Conservation (phyloP, 192 early-diverging fungal species). For the Coemansia javaensis region DNA sequence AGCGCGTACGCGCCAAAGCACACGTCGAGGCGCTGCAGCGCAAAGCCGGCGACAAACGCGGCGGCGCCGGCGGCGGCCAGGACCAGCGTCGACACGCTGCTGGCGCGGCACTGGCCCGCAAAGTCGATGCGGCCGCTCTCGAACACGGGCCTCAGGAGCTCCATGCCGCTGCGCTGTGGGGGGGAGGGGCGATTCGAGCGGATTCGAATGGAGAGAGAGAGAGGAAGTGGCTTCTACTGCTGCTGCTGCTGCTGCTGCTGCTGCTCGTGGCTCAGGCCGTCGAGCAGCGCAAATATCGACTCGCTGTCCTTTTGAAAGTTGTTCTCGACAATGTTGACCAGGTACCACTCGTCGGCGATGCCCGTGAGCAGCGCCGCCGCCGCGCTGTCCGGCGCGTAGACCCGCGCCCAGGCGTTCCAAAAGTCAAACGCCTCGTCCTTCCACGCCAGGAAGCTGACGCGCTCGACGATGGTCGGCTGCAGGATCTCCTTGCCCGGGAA, state of each 20-base stretch:
- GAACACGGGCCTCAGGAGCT: constrained; percentile 29
- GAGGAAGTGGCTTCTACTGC: too few relatives aligned
- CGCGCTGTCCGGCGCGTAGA: constrained; percentile 60
- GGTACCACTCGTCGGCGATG: constrained; percentile 73
- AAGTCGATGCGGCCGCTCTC: constrained; percentile 50
- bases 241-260: not conserved
- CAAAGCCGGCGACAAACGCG: constrained; percentile 20
- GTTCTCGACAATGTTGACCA: constrained; percentile 94
- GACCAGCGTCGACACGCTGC: constrained; percentile 20
- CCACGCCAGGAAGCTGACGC: constrained; percentile 86
- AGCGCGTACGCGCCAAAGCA: constrained; percentile 30
- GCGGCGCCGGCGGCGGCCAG: constrained; percentile 14
- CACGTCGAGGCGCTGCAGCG: constrained; percentile 17
- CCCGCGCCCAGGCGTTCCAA: constrained; percentile 80
- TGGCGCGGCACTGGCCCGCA: constrained; percentile 35
- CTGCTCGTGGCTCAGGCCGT: constrained; percentile 17
- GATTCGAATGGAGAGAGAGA: not conserved
- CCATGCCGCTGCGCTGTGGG: constrained; percentile 6
- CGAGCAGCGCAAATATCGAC: constrained; percentile 44
- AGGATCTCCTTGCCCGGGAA: constrained; percentile 96
- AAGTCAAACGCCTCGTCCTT: constrained; percentile 95
- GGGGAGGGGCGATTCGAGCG: not conserved
- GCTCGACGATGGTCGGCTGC: constrained; percentile 94
- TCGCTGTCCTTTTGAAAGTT: constrained; percentile 58
- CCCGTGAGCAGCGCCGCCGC: constrained; percentile 57